phyloP scores from a whole-genome alignment of 768 basidiomycete species.

The Fomitopsis pulvina region DNA sequence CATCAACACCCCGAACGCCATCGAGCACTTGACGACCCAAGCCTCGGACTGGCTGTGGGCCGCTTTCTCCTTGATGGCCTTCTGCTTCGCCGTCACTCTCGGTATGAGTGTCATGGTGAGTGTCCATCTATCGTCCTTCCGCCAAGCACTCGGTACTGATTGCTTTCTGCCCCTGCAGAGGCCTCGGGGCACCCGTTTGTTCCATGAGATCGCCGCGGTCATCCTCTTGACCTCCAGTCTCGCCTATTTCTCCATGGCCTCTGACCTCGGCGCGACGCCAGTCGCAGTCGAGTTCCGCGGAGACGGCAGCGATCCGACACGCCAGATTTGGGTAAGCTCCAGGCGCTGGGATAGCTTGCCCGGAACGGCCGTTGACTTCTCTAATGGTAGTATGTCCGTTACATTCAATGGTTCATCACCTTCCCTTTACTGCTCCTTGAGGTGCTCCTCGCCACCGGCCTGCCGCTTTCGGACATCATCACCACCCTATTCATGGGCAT shows the following conservation, averaged over 20 bases:
- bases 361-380: neutral
- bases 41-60: constrained; percentile 47
- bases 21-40: constrained; percentile 30
- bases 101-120: constrained; percentile 28
- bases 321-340: constrained; percentile 33
- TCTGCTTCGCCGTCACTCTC: constrained; percentile 31
- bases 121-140: too few species aligned
- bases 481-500: constrained; percentile 33
- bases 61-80: constrained; percentile 42
- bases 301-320: constrained; percentile 20
- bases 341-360: neutral
- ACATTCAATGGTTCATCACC: constrained; percentile 44
- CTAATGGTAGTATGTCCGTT: constrained; percentile 31
- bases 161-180: constrained; percentile 12
- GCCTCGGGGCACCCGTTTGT: constrained; percentile 33
- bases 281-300: constrained; percentile 32
- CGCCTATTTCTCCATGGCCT: constrained; percentile 45
- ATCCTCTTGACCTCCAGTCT: constrained; percentile 37
- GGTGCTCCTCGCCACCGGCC: constrained; percentile 35
- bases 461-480: constrained; percentile 40
- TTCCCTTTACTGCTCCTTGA: constrained; percentile 39
- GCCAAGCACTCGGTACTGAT: too few species aligned
- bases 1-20: constrained; percentile 24
- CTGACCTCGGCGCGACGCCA: constrained; percentile 39
- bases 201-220: constrained; percentile 39